Evolutionary conservation across 1,284 basidiomycete genomes (phyloP).

Genomic region (Trichosporon asahii): DNA sequence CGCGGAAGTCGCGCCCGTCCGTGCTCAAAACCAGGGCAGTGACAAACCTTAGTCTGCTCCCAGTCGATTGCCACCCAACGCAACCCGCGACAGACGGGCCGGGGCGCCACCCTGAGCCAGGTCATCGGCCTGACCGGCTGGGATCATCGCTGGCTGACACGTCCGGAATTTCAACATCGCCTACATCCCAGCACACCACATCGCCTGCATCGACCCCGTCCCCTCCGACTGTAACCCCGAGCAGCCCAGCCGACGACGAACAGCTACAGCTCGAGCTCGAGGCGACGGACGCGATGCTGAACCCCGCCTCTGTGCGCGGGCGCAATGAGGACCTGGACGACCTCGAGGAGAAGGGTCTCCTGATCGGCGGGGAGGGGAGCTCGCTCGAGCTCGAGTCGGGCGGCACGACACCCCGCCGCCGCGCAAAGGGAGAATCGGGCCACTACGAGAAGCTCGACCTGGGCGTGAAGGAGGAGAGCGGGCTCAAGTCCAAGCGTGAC

Average conservation of each 20-base stretch:
- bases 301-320: conserved; percentile 24
- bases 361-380: conserved; percentile 13
- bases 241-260: background rate
- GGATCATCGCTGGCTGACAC: background rate
- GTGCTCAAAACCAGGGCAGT: conserved; percentile 1
- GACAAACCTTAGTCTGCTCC: background rate
- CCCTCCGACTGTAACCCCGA: background rate
- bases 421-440: background rate
- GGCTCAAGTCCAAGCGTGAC: conserved; percentile 56
- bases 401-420: background rate
- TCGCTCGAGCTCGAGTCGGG: conserved; percentile 1
- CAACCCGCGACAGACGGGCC: background rate
- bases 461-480: conserved; percentile 28
- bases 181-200: background rate
- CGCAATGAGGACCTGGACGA: conserved; percentile 43
- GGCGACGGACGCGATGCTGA: conserved; percentile 19
- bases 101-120: conserved; percentile 3
- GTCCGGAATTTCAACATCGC: background rate
- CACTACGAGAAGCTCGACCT: conserved; percentile 31
- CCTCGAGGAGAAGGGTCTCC: conserved; percentile 45
- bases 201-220: background rate
- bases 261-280: background rate
- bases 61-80: background rate
- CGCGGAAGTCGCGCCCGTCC: background rate
- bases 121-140: background rate